Evolutionary conservation across 768 basidiomycete genomes (phyloP).

Genomic region (Infundibulicybe gibba): DNA sequence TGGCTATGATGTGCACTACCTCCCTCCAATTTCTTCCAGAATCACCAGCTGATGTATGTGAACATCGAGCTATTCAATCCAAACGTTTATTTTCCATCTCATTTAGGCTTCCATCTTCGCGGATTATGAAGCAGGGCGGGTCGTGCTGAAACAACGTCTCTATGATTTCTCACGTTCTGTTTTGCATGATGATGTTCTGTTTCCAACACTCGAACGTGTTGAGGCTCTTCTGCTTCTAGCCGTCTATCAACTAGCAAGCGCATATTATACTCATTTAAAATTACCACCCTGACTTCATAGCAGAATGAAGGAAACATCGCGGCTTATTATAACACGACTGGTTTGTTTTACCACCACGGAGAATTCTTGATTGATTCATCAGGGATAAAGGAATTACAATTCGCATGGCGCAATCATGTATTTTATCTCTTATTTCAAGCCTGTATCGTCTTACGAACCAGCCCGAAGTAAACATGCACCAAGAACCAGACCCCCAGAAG

Average conservation of each 20-base stretch:
- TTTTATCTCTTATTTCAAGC: not conserved
- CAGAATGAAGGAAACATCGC: constrained; percentile 13
- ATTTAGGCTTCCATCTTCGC: constrained; percentile 6
- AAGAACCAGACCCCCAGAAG: not conserved
- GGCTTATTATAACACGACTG: constrained; percentile 5
- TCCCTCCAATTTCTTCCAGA: constrained; percentile 14
- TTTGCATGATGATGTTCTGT: not conserved
- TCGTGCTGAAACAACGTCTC: constrained; percentile 9
- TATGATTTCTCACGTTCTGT: constrained; percentile 10
- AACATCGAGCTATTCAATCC: not conserved
- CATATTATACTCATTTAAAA: not conserved
- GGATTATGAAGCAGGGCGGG: constrained; percentile 8
- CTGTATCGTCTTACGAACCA: not conserved
- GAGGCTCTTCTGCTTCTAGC: constrained; percentile 9
- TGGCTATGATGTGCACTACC: constrained; percentile 11
- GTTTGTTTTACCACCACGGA: not conserved
- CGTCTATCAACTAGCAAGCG: constrained; percentile 5
- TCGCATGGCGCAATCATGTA: constrained; percentile 13
- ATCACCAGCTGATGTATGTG: constrained; percentile 9
- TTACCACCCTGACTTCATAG: not conserved
- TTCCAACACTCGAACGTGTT: constrained; percentile 10
- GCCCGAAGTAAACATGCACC: constrained; percentile 3
- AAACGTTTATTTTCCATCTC: not conserved
- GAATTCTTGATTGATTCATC: too few species aligned
- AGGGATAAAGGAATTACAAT: constrained; percentile 5